phyloP scores from a whole-genome alignment of 2,329 filamentous ascomycete genomes.

The Coleophoma crateriformis region DNA sequence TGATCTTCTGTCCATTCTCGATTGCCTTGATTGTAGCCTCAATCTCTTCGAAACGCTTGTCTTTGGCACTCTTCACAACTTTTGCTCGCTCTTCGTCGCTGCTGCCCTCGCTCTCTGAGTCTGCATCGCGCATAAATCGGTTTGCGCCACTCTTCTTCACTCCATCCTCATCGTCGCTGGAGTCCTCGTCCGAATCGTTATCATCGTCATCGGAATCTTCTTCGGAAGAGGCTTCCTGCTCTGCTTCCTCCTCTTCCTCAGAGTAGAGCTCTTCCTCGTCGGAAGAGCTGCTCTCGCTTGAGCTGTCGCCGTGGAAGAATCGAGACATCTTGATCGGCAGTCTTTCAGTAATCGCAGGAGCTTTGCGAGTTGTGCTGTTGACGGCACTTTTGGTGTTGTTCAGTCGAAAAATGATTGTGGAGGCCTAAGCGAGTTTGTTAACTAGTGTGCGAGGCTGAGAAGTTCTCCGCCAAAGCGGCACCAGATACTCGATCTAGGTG shows the following conservation, averaged over 20 bases:
- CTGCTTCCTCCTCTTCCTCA: conserved; percentile 59
- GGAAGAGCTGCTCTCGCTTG: conserved; percentile 84
- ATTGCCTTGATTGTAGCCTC: conserved; percentile 86
- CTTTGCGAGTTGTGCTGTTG: conserved; percentile 3
- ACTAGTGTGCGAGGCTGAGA: too few relatives aligned
- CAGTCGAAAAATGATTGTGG: conserved; percentile 1
- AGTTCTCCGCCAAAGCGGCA: too few relatives aligned
- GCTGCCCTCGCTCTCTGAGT: conserved; percentile 70
- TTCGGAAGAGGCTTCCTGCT: conserved; percentile 39
- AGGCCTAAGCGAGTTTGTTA: neutral
- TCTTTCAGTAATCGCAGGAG: conserved; percentile 5
- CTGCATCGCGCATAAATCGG: conserved; percentile 73
- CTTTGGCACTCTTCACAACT: conserved; percentile 94
- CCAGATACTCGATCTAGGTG: too few relatives aligned
- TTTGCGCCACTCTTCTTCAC: conserved; percentile 65
- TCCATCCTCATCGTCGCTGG: conserved; percentile 59
- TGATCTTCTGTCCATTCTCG: conserved; percentile 96
- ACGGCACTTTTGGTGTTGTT: neutral
- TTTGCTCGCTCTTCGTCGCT: conserved; percentile 82
- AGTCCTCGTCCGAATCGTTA: conserved; percentile 49
- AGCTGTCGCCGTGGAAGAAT: conserved; percentile 97
- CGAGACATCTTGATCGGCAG: conserved; percentile 68
- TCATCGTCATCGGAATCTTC: conserved; percentile 44
- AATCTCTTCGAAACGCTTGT: conserved; percentile 93
- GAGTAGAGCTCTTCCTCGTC: conserved; percentile 95